Evolutionary conservation across 2,329 filamentous ascomycete genomes (phyloP).

Genomic region (Chaetomium olivaceum): DNA sequence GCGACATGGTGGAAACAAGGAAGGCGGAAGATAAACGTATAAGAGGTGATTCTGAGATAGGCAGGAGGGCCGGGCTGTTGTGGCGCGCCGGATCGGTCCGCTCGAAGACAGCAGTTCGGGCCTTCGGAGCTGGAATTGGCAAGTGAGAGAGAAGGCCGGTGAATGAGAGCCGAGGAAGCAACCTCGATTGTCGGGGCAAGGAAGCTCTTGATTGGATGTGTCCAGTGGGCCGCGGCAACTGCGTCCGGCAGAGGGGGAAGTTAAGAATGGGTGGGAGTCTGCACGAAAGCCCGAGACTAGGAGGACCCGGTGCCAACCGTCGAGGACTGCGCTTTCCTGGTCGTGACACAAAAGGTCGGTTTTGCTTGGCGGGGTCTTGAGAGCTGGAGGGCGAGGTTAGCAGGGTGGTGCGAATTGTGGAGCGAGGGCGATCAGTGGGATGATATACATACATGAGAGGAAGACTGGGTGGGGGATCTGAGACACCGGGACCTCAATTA

Average conservation of each 20-base stretch:
- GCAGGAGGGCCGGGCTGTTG: slow-evolving; percentile 8
- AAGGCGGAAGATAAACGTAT: slow-evolving; percentile 16
- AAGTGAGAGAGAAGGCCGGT: slow-evolving; percentile 23
- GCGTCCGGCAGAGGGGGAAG: slow-evolving; percentile 26
- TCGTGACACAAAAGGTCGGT: slow-evolving; percentile 4
- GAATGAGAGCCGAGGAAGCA: slow-evolving; percentile 32
- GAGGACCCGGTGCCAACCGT: slow-evolving; percentile 22
- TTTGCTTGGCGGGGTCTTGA: slow-evolving; percentile 17
- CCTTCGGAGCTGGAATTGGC: slow-evolving; percentile 28
- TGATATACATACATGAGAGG: neutral
- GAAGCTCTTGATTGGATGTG: slow-evolving; percentile 26
- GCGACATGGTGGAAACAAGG: slow-evolving; percentile 35
- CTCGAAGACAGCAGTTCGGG: slow-evolving; percentile 23
- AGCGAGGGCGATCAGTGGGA: slow-evolving; percentile 10
- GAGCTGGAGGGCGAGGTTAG: slow-evolving; percentile 13
- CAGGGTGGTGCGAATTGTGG: slow-evolving; percentile 2
- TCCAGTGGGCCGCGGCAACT: slow-evolving; percentile 28
- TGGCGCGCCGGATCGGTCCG: slow-evolving; percentile 32
- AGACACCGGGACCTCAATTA: slow-evolving; percentile 19
- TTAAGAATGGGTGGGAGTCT: neutral
- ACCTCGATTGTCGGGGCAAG: slow-evolving; percentile 10
- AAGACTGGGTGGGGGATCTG: neutral
- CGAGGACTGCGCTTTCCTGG: neutral
- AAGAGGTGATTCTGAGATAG: slow-evolving; percentile 17
- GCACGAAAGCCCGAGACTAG: slow-evolving; percentile 12